Base-by-base conservation (phyloP, 148 eudicot genomes). In the Simmondsia chinensis region DNA sequence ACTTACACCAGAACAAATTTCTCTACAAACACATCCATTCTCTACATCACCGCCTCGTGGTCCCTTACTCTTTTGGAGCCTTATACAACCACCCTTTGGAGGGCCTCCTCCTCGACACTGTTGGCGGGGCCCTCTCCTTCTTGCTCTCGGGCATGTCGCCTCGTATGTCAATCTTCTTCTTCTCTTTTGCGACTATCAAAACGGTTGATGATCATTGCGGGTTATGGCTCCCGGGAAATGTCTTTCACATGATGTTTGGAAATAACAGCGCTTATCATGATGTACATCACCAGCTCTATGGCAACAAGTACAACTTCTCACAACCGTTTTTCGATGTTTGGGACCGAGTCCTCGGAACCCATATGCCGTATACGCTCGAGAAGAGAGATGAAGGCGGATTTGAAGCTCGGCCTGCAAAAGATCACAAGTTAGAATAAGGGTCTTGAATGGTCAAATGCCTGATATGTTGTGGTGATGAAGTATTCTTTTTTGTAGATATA, bases 181-280 rank as follows among this genome's bases (percentile, higher is more conserved):
- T 82, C 43, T 75, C 87, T 34, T 86, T 86, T 28, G 96, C 96
- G 18, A 86, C 93, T 49, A 61, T 86, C 33, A 86, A 86, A 51
- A 82, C 88, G 3, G 97, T 91, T 6, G 97, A 85, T 21, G 95
- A 91, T 46, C 97, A 91, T 34, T 85, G 95, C 5, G 95, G 97
- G 40, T 63, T 85, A 22, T 76, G 87, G 95, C 70, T 91, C 24
- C 95, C 95, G 1, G 80, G 95, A 22, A 91, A 85, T 46, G 70
- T 66, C 10, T 85, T 85, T 66, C 95, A 91, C 20, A 1, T 68
- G 16, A 52, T 85, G 33, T 91, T 91, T 52, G 65, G 51, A 28
- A 91, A 91, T 38, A 91, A 91, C 31, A 74, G 79, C 14, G 95
- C 95, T 20, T 85, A 85, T 53, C 97, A 91, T 46, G 97, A 91